Evolutionary conservation across 2,329 filamentous ascomycete genomes (phyloP), one percentile per base, ranked within the genome.

Genomic region (Corniculantispora saksenae): DNA sequence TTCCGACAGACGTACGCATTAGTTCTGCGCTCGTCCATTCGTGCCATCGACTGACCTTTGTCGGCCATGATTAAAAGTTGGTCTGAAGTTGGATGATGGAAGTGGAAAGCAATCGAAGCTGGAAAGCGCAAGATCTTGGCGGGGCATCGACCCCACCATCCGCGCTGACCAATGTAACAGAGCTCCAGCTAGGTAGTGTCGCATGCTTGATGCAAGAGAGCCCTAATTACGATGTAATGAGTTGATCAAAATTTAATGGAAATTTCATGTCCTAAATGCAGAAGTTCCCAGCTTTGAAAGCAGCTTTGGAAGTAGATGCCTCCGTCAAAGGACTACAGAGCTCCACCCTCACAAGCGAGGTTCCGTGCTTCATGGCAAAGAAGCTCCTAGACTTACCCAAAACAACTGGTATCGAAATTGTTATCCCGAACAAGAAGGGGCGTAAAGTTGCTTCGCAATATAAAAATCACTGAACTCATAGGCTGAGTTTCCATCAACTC

Each of bases 11-110:
- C 7, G 43, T 8, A 29, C 27, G 27, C 17, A 21, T 17, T 6
- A 8, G 19, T 25, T 60, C 1, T 25, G 58, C 45, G n/a, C n/a
- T n/a, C n/a, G n/a, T n/a, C n/a, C 10, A 29, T 54, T 54, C 57
- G 54, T 21, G 35, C 53, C n/a, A 57, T 56, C 64, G 65, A 65
- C 70, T 48, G 69, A 76, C 78, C 77, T 69, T 79, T 81, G 68
- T 82, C 80, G 56, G 79, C 73, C 80, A 83, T 82, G 53, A 12
- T 43, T 50, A 19, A 4, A 45, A 29, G 21, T 29, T 21, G 21
- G 23, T 32, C 2, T 25, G 15, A 45, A 3, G 23, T 7, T 63
- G 50, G 29, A 40, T 21, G 21, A 40, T 32, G 38, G 19, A 60
- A 23, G 60, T 59, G 45, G 65, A 66, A 63, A 43, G 38, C 17